Percentiles rank a stretch among this genome's conserved stretches.
phyloP scores from a whole-genome alignment of 768 basidiomycete genomes.

The Podaxis sp. region DNA sequence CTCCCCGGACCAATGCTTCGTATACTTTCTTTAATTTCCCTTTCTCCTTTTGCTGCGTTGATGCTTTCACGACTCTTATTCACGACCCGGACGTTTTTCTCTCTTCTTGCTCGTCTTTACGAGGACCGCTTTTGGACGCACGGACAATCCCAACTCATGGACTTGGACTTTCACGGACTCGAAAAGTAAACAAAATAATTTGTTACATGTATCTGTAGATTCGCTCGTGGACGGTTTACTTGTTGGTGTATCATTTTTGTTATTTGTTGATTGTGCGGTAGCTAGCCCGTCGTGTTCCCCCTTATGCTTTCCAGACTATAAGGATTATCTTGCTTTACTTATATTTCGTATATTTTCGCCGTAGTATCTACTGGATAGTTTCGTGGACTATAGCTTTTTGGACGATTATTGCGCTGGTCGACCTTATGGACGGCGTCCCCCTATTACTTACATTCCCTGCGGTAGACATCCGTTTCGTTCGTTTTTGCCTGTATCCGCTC shows the following conservation, averaged over 20 bases:
- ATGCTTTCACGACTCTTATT: slow-evolving; percentile 11
- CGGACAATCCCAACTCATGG: slow-evolving; percentile 3
- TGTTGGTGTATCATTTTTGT: slow-evolving; percentile 15
- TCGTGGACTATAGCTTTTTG: neutral
- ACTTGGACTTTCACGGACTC: slow-evolving; percentile 13
- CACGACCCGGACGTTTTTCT: neutral
- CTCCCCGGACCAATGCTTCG: neutral
- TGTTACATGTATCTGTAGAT: slow-evolving; percentile 16
- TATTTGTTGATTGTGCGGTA: neutral
- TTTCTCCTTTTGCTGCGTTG: neutral
- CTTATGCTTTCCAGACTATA: slow-evolving; percentile 5
- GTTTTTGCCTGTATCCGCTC: neutral
- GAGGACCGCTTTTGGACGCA: slow-evolving; percentile 5
- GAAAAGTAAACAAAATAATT: slow-evolving; percentile 16
- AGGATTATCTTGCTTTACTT: slow-evolving; percentile 11
- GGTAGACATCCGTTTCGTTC: neutral
- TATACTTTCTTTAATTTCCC: slow-evolving; percentile 7
- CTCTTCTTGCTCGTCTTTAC: slow-evolving; percentile 11
- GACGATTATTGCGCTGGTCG: slow-evolving; percentile 6
- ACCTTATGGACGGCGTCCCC: neutral
- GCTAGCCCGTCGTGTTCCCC: neutral
- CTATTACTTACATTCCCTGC: neutral
- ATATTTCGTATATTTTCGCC: slow-evolving; percentile 9
- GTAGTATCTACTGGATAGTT: slow-evolving; percentile 16
- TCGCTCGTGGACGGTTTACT: slow-evolving; percentile 13